Evolutionary conservation across 345 rosid genomes (phyloP).

Genomic region (Linum tenue): DNA sequence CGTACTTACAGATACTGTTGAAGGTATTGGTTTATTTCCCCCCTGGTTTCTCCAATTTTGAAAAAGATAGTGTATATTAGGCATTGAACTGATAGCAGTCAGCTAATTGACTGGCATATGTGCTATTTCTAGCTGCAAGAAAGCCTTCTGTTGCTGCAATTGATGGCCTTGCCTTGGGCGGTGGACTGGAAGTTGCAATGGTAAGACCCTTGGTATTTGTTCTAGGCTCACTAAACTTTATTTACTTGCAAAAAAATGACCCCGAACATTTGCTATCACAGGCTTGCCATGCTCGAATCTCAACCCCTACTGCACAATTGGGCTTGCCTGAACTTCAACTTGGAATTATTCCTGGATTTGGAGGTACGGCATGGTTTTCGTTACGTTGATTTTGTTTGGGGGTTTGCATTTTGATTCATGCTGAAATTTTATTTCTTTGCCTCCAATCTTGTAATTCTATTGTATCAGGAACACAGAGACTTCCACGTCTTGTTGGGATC

Average conservation of each 20-base stretch:
- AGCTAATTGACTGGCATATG: slow-evolving; percentile 15
- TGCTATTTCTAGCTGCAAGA: slow-evolving; percentile 47
- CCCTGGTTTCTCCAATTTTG: neutral
- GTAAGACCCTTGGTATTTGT: slow-evolving; percentile 28
- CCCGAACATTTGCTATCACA: slow-evolving; percentile 17
- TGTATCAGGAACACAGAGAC: slow-evolving; percentile 90
- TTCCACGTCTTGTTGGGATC: slow-evolving; percentile 98
- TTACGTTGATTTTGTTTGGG: slow-evolving; percentile 6
- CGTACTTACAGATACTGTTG: slow-evolving; percentile 50
- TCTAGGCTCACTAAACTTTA: neutral
- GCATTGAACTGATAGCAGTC: neutral
- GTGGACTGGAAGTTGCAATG: slow-evolving; percentile 95
- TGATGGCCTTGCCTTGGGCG: slow-evolving; percentile 97
- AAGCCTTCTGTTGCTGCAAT: slow-evolving; percentile 98
- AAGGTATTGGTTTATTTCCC: slow-evolving; percentile 41
- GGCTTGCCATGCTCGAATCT: slow-evolving; percentile 90
- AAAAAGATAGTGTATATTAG: neutral
- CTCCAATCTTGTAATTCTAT: slow-evolving; percentile 4
- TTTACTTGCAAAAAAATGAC: neutral
- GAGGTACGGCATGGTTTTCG: slow-evolving; percentile 41
- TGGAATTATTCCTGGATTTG: slow-evolving; percentile 92
- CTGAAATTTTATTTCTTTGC: neutral
- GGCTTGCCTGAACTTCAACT: slow-evolving; percentile 94
- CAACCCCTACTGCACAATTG: slow-evolving; percentile 64
- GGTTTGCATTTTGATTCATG: neutral